A percentile compares a stretch with the other conserved stretches of the same genome.
Conservation (phyloP, 2,329 filamentous ascomycete species). For the Ilyonectria mors-panacis region DNA sequence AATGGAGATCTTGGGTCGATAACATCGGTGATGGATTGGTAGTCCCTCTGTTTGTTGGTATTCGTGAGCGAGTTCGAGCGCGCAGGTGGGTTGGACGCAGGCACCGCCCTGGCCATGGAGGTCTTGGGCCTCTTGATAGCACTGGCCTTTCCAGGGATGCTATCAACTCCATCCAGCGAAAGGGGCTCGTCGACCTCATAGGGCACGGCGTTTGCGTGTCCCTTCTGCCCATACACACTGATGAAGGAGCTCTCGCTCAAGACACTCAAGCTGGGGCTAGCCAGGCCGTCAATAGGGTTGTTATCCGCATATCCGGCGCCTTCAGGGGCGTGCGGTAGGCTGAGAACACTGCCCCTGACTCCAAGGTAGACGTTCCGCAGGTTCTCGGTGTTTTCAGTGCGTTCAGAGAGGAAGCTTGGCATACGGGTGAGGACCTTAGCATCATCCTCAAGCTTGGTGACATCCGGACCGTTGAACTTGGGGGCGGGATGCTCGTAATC, state of each 20-base stretch:
- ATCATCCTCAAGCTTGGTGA: constrained; percentile 48
- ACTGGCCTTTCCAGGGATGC: constrained; percentile 33
- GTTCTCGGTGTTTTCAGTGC: constrained; percentile 72
- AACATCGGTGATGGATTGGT: constrained; percentile 63
- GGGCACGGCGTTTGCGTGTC: constrained; percentile 42
- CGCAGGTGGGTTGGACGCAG: constrained; percentile 28
- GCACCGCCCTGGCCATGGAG: constrained; percentile 35
- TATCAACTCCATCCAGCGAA: constrained; percentile 47
- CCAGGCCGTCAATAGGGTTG: constrained; percentile 54
- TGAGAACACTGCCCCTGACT: constrained; percentile 63
- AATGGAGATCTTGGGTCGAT: constrained; percentile 64
- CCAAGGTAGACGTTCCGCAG: constrained; percentile 72
- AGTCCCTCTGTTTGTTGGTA: constrained; percentile 53
- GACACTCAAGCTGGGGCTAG: constrained; percentile 74
- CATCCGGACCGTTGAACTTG: constrained; percentile 35
- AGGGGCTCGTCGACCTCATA: constrained; percentile 50
- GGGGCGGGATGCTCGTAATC: constrained; percentile 43
- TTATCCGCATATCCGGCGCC: constrained; percentile 47
- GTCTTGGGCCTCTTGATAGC: constrained; percentile 42
- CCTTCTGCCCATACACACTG: constrained; percentile 72
- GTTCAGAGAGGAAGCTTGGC: constrained; percentile 76
- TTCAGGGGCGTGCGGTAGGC: constrained; percentile 64
- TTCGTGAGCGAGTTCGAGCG: constrained; percentile 52
- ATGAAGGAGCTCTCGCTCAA: constrained; percentile 78
- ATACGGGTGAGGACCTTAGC: constrained; percentile 65